Evolutionary conservation across 345 rosid species (phyloP), one percentile per base, ranked within the genome.

Genomic region (Lumnitzera littorea): DNA sequence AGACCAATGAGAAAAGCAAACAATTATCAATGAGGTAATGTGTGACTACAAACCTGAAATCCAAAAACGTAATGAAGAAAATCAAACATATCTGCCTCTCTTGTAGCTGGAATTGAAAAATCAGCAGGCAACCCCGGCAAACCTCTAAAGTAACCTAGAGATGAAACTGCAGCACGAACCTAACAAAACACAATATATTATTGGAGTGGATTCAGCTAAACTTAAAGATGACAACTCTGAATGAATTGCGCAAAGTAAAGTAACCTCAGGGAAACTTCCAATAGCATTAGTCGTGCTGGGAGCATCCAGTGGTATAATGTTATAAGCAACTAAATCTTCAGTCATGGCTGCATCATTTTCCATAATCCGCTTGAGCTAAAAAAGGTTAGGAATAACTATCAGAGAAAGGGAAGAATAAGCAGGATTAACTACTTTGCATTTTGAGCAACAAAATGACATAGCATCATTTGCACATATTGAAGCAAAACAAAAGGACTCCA

Each of bases 271-370:
- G 62, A 94, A 81, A 50, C 78, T 8, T 61, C 68, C 79, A 52
- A 87, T 78, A 67, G 82, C 87, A 82, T 84, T 87, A 61, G 95
- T 70, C 48, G 74, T 72, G 56, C 85, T 82, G 70, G 82, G 86
- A 76, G 80, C 80, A 69, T 94, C 99, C 66, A 94, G 71, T 11
- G 99, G 99, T 60, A 94, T 72, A 56, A 90, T 84, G 65, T 94
- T 94, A 70, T 87, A 94, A 36, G 96, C 96, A 74, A 90, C 71
- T 58, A 89, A 73, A 64, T 90, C 99, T 64, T 94, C 96, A 2
- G 95, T 87, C 99, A 94, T 87, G 43, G 88, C 82, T 63, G 94
- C 96, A 70, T 94, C 99, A 51, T 91, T 76, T 51, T 94, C 96
- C 71, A 94, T 94, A 71, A 88, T 67, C 66, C 72, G 80, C 65